Conservation (phyloP, 805 yeast genomes). For the Dipodascus albidus region DNA sequence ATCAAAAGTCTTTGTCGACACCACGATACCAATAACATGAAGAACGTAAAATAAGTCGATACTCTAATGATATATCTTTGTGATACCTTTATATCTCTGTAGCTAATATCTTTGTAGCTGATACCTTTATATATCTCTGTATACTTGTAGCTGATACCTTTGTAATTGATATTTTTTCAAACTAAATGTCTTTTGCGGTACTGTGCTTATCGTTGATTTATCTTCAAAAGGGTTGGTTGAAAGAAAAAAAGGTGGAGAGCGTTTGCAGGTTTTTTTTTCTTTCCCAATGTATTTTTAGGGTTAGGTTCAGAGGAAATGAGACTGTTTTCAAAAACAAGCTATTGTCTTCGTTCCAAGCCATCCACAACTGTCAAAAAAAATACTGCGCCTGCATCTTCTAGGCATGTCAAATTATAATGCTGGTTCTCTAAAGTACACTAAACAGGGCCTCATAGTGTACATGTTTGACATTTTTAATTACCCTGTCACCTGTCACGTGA, state of each 20-base stretch:
- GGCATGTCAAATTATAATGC: too few relatives aligned
- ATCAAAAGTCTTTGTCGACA: conserved; percentile 1
- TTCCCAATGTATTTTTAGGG: background rate
- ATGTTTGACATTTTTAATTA: too few relatives aligned
- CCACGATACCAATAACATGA: background rate
- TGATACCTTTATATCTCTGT: too few relatives aligned
- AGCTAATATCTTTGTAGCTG: too few relatives aligned
- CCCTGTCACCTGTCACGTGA: too few relatives aligned
- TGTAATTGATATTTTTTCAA: too few relatives aligned
- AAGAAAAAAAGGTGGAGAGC: background rate
- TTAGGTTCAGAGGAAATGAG: background rate
- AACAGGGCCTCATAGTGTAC: too few relatives aligned
- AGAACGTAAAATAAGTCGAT: background rate
- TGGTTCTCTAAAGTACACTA: too few relatives aligned
- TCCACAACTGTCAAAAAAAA: too few relatives aligned
- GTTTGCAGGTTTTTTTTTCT: background rate
- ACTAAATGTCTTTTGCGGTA: background rate
- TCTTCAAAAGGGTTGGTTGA: background rate
- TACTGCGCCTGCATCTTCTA: too few relatives aligned
- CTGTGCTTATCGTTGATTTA: background rate
- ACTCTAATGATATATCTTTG: too few relatives aligned
- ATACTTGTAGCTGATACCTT: background rate
- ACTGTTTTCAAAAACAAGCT: background rate
- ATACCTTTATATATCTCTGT: background rate
- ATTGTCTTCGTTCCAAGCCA: background rate